These are phyloP conservation scores for Amanita jacksonii DNA, from an alignment of 768 basidiomycete species.

Conservation along the genomic window DNA sequence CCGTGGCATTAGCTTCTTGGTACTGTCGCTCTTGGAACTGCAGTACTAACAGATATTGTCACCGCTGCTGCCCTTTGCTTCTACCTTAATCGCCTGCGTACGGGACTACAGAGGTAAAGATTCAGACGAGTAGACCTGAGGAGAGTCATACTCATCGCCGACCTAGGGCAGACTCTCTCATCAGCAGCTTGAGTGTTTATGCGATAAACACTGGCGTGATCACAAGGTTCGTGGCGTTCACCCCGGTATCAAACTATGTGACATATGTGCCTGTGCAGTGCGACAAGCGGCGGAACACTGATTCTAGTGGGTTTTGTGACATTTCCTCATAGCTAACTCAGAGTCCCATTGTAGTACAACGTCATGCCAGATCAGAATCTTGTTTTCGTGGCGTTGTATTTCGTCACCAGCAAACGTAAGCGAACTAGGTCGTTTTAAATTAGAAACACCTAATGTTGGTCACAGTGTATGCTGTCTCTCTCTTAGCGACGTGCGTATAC, in stretches of 20 bases:
- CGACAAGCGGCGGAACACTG: conserved; percentile 40
- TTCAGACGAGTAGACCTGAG: background rate
- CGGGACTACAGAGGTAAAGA: conserved; percentile 38
- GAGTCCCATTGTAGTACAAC: conserved; percentile 37
- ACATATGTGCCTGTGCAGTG: conserved; percentile 16
- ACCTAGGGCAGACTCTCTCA: conserved; percentile 52
- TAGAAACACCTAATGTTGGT: background rate
- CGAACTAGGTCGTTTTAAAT: background rate
- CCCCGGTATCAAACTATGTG: conserved; percentile 4
- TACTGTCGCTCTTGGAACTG: conserved; percentile 39
- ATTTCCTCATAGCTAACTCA: background rate
- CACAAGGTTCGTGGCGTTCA: conserved; percentile 35
- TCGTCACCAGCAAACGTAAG: conserved; percentile 58
- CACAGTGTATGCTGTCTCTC: conserved; percentile 52
- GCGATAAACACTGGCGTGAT: conserved; percentile 59
- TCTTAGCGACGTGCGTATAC: background rate
- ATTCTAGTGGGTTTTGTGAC: conserved; percentile 34
- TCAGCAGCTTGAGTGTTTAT: conserved; percentile 46
- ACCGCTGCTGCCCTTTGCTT: conserved; percentile 48
- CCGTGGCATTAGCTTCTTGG: conserved; percentile 52
- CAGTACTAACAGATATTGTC: conserved; percentile 49
- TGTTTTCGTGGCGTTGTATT: conserved; percentile 52
- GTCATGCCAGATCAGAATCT: conserved; percentile 43
- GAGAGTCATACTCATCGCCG: too few relatives aligned
- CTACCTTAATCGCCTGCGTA: conserved; percentile 49